phyloP scores from a whole-genome alignment of 1,284 basidiomycete species.

The Fomitopsis schrenkii region DNA sequence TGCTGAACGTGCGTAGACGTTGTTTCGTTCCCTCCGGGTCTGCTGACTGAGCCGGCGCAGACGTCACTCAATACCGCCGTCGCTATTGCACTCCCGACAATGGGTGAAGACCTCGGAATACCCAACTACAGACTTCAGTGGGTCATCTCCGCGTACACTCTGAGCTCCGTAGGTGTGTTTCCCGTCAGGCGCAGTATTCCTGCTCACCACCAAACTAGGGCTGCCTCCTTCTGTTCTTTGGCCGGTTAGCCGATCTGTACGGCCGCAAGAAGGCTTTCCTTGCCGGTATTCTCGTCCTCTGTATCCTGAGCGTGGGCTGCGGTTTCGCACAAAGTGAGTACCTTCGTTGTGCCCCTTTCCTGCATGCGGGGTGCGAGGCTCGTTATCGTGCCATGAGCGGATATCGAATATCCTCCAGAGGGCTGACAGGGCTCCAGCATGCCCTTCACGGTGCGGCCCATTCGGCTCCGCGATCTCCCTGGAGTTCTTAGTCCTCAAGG shows the following conservation, averaged over 20 bases:
- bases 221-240: slow-evolving; percentile 55
- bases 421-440: too few species aligned
- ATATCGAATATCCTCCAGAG: too few species aligned
- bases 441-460: too few species aligned
- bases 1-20: slow-evolving; percentile 27
- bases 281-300: slow-evolving; percentile 35
- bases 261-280: slow-evolving; percentile 53
- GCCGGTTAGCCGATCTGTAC: slow-evolving; percentile 56
- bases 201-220: slow-evolving; percentile 32
- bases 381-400: too few species aligned
- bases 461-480: too few species aligned
- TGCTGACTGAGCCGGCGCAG: slow-evolving; percentile 5
- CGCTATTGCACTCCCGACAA: slow-evolving; percentile 50
- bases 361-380: too few species aligned
- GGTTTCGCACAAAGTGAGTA: slow-evolving; percentile 43
- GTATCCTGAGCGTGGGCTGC: slow-evolving; percentile 35
- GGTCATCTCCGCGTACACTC: slow-evolving; percentile 53
- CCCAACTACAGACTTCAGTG: slow-evolving; percentile 47
- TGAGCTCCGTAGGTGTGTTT: slow-evolving; percentile 35
- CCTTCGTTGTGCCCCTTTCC: not conserved
- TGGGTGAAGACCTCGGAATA: slow-evolving; percentile 44
- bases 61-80: slow-evolving; percentile 30
- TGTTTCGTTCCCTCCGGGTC: not conserved
- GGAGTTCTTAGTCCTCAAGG: too few species aligned
- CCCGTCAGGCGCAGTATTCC: not conserved